phyloP scores from a whole-genome alignment of 495 filamentous ascomycete species.

The Terfezia boudieri region DNA sequence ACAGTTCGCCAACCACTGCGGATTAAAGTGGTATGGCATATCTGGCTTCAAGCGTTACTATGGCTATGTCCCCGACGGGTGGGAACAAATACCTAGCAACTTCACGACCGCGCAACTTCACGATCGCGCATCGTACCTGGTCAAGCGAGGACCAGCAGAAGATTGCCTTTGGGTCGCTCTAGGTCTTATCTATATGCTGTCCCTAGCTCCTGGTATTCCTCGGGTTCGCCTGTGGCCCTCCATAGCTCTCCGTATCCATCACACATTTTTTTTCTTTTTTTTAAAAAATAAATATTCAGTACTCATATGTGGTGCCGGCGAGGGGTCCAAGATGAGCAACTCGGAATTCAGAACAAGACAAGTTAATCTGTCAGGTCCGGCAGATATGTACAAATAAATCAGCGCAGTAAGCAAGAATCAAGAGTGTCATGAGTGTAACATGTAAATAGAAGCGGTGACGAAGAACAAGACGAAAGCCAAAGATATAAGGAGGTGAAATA shows the following conservation, averaged over 20 bases:
- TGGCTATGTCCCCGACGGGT: constrained; percentile 1
- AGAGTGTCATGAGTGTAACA: no score
- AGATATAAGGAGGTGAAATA: no score
- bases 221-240: not conserved
- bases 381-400: no score
- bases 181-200: not conserved
- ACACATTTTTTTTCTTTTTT: no score
- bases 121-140: not conserved
- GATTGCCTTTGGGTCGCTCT: not conserved
- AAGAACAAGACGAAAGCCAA: no score
- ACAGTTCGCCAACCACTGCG: constrained; percentile 1
- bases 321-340: not conserved
- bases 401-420: no score
- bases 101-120: no score
- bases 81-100: constrained; percentile 4
- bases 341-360: not conserved
- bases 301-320: not conserved
- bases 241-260: not conserved
- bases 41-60: constrained; percentile 1
- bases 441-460: no score
- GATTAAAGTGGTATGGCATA: constrained; percentile 1
- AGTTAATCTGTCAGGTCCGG: no score
- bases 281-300: not conserved
- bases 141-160: not conserved
- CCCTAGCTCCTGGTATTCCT: not conserved